These are phyloP conservation scores for Camellia sinensis DNA, from an alignment of 148 eudicot species.

Conservation along the genomic window DNA sequence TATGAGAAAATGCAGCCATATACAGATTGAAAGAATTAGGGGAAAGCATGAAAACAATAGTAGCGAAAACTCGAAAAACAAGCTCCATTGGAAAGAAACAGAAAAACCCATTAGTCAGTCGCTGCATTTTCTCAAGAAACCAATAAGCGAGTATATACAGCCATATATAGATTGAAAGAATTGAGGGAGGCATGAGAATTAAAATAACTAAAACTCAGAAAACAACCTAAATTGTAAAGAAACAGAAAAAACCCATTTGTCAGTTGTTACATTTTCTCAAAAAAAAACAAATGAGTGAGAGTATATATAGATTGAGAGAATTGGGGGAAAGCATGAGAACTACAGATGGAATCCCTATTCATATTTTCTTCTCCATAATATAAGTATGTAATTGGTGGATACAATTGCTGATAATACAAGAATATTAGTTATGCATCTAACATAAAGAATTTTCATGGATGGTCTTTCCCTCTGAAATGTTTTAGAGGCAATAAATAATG, in stretches of 20 bases:
- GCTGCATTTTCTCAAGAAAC: no score
- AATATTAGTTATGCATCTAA: background rate
- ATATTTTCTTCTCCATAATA: background rate
- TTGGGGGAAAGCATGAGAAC: slow-evolving; percentile 1
- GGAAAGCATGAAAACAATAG: background rate
- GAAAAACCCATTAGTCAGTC: no score
- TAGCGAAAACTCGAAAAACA: no score
- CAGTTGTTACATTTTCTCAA: background rate
- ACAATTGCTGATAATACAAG: background rate
- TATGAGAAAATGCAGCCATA: background rate
- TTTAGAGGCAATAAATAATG: no score
- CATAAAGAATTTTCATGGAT: no score
- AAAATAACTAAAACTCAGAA: no score
- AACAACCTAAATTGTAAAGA: no score
- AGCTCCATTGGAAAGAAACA: no score
- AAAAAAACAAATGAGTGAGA: background rate
- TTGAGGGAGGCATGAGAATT: no score
- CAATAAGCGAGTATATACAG: no score
- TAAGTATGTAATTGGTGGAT: background rate
- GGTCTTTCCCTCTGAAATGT: no score
- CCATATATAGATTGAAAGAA: no score
- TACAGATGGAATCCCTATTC: background rate
- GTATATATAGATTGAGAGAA: background rate
- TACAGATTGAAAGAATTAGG: background rate
- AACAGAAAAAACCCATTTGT: background rate